phyloP scores from a whole-genome alignment of 2,329 filamentous ascomycete species.

The Cladosporium sp. region DNA sequence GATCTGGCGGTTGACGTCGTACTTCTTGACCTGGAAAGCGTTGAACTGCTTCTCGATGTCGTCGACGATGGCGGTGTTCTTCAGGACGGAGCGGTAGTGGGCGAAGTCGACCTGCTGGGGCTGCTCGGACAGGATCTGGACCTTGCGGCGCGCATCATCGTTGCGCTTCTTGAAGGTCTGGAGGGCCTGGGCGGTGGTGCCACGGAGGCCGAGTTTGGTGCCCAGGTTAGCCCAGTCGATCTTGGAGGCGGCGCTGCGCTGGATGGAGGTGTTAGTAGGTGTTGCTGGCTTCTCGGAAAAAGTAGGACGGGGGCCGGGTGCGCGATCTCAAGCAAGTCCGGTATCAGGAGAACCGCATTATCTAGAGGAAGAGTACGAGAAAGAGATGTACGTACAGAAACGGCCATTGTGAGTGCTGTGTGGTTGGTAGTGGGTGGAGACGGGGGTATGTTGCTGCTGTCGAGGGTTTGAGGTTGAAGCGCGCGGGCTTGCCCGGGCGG shows the following conservation, averaged over 20 bases:
- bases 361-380: neutral
- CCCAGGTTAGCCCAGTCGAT: slow-evolving; percentile 98
- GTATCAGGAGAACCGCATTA: slow-evolving; percentile 5
- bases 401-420: slow-evolving; percentile 19
- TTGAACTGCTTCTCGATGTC: slow-evolving; percentile 97
- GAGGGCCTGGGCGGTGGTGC: slow-evolving; percentile 87
- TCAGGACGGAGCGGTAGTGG: slow-evolving; percentile 86
- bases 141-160: slow-evolving; percentile 94
- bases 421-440: slow-evolving; percentile 17
- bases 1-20: slow-evolving; percentile 90
- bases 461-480: slow-evolving; percentile 16
- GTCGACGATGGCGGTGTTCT: slow-evolving; percentile 93
- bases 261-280: slow-evolving; percentile 25
- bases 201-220: slow-evolving; percentile 91
- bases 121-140: slow-evolving; percentile 79
- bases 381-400: slow-evolving; percentile 14
- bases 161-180: slow-evolving; percentile 99
- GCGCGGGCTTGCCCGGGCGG: slow-evolving; percentile 4
- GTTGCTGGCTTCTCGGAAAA: slow-evolving; percentile 13
- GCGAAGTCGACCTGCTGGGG: slow-evolving; percentile 87
- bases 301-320: slow-evolving; percentile 7
- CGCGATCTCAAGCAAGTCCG: neutral
- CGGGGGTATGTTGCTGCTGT: slow-evolving; percentile 10
- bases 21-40: slow-evolving; percentile 86
- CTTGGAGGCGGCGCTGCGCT: slow-evolving; percentile 98